phyloP scores from a whole-genome alignment of 1,284 basidiomycete species.

The Rhodotorula sp. region DNA sequence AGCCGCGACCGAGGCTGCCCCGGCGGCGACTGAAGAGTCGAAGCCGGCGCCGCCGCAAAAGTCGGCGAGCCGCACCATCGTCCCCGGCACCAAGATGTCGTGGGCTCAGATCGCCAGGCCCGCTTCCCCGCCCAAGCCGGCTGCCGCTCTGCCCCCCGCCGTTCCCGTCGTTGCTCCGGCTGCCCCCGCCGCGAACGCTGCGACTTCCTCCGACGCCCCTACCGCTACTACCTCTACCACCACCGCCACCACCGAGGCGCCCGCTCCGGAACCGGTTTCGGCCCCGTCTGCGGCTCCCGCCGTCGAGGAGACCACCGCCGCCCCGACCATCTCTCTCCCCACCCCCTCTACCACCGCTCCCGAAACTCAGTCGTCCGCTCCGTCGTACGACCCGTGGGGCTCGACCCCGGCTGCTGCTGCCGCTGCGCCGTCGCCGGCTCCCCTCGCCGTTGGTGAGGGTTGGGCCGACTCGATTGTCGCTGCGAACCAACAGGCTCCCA shows the following conservation, averaged over 20 bases:
- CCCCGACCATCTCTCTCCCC: constrained; percentile 31
- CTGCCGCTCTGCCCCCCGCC: constrained; percentile 22
- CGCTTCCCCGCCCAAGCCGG: constrained; percentile 36
- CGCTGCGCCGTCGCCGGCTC: constrained; percentile 30
- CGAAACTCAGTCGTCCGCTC: constrained; percentile 15
- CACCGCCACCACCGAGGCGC: constrained; percentile 7
- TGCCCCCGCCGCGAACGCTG: neutral
- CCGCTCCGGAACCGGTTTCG: constrained; percentile 15
- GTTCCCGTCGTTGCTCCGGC: constrained; percentile 12
- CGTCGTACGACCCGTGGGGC: constrained; percentile 45
- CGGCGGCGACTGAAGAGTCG: constrained; percentile 1
- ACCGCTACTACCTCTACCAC: too few relatives aligned
- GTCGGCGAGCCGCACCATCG: constrained; percentile 32
- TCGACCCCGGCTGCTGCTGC: constrained; percentile 46
- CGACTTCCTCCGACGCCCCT: constrained; percentile 6
- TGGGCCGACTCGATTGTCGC: constrained; percentile 44
- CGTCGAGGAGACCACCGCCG: constrained; percentile 9
- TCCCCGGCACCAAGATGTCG: constrained; percentile 37
- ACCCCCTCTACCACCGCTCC: constrained; percentile 12
- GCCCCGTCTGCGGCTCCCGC: constrained; percentile 3
- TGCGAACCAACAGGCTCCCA: constrained; percentile 11
- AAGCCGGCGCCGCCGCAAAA: constrained; percentile 13
- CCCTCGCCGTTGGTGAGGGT: constrained; percentile 42
- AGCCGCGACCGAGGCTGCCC: neutral
- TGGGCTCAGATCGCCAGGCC: constrained; percentile 45